Evolutionary conservation across 495 filamentous ascomycete species (phyloP).

Genomic region (Penicillium riverlandense): DNA sequence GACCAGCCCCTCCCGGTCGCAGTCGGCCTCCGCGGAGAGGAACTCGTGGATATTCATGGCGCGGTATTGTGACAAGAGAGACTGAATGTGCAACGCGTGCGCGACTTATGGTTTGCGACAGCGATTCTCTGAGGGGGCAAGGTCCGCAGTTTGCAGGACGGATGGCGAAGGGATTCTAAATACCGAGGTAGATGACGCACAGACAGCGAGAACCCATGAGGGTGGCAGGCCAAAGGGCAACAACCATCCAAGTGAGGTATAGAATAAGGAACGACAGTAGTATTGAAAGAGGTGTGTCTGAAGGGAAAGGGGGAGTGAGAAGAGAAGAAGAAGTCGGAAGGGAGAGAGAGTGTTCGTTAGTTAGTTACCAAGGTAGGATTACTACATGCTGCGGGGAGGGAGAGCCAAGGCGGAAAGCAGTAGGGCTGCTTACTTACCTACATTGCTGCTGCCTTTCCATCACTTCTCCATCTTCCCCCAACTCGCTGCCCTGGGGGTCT

Average conservation of each 20-base stretch:
- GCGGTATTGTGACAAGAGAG: neutral
- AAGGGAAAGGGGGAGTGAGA: constrained; percentile 5
- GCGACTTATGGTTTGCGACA: too few relatives aligned
- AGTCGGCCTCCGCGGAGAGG: constrained; percentile 24
- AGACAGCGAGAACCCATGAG: constrained; percentile 12
- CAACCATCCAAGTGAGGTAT: neutral
- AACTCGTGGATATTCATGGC: constrained; percentile 31
- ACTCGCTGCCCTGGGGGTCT: neutral
- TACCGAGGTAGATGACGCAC: constrained; percentile 14
- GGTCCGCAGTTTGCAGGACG: neutral
- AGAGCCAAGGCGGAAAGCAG: too few relatives aligned
- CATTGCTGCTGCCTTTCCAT: too few relatives aligned
- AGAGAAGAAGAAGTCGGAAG: constrained; percentile 19
- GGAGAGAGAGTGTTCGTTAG: too few relatives aligned
- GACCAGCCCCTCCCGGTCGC: constrained; percentile 29
- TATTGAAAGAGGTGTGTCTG: neutral
- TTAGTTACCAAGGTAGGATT: too few relatives aligned
- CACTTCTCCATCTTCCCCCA: neutral
- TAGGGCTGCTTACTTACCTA: too few relatives aligned
- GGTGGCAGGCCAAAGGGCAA: constrained; percentile 5
- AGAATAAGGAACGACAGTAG: too few relatives aligned
- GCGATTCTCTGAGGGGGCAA: neutral
- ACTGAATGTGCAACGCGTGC: too few relatives aligned
- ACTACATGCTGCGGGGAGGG: too few relatives aligned
- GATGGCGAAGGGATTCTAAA: constrained; percentile 9